Percentiles rank a stretch among this genome's conserved stretches.
Evolutionary conservation across 768 basidiomycete genomes (phyloP).

Genomic region (Suillus americanus): DNA sequence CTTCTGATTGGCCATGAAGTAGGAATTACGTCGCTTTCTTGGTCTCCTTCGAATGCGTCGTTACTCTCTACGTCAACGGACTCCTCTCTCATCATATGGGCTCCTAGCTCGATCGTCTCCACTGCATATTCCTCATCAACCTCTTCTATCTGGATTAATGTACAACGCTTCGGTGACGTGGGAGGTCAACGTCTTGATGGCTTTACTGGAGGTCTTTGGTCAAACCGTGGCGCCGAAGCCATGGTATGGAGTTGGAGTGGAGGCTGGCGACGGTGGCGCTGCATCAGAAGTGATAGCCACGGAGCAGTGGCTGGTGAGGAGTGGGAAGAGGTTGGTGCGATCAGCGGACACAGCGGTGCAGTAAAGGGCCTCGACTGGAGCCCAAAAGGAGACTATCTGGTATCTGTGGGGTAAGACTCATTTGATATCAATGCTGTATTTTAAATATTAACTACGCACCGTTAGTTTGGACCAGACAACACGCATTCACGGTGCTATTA

Average conservation of each 20-base stretch:
- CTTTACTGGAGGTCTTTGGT: conserved; percentile 91
- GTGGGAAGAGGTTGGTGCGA: conserved; percentile 79
- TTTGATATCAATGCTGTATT: background rate
- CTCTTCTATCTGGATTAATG: conserved; percentile 82
- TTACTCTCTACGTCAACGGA: conserved; percentile 94
- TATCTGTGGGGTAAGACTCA: conserved; percentile 73
- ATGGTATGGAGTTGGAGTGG: conserved; percentile 94
- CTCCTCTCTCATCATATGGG: conserved; percentile 95
- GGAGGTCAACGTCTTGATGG: conserved; percentile 90
- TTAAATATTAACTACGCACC: conserved; percentile 6
- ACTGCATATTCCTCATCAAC: conserved; percentile 39
- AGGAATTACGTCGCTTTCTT: conserved; percentile 84
- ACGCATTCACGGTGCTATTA: conserved; percentile 74
- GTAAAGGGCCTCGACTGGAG: conserved; percentile 88
- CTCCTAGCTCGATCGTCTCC: conserved; percentile 57
- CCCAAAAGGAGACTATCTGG: conserved; percentile 78
- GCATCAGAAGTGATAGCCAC: conserved; percentile 21
- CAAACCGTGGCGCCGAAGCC: conserved; percentile 55
- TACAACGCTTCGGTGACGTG: conserved; percentile 90
- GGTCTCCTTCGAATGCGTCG: conserved; percentile 57
- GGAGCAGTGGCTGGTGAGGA: conserved; percentile 33
- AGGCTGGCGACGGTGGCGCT: conserved; percentile 87
- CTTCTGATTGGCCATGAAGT: conserved; percentile 96
- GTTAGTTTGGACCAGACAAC: conserved; percentile 87
- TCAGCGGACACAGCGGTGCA: conserved; percentile 81